Percentiles rank a stretch among this genome's conserved stretches.
Conservation (phyloP, 176 grass and related monocot species). For the Olyra latifolia region DNA sequence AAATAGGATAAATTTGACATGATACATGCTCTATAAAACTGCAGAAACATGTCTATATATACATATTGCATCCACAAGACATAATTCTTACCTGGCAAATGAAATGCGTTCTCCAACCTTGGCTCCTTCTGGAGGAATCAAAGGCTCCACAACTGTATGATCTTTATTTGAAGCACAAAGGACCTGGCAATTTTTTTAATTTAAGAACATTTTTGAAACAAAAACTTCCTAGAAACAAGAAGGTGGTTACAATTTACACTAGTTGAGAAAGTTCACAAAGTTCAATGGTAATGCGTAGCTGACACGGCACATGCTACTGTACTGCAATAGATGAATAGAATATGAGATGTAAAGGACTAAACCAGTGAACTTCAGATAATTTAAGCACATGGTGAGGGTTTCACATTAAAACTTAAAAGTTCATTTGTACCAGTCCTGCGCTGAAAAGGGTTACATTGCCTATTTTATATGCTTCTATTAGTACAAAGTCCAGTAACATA, state of each 20-base stretch:
- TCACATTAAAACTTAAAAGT: conserved; percentile 10
- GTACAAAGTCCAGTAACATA: not conserved
- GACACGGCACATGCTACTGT: not conserved
- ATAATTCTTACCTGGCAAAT: conserved; percentile 78
- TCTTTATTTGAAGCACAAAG: conserved; percentile 90
- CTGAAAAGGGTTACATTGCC: not conserved
- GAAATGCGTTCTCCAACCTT: conserved; percentile 82
- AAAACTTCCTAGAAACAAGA: conserved; percentile 12
- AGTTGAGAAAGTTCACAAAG: conserved; percentile 19
- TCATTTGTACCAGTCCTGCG: not conserved
- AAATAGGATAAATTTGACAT: not conserved
- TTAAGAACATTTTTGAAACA: conserved; percentile 17
- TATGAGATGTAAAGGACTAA: not conserved
- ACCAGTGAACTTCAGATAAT: not conserved
- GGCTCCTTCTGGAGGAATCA: conserved; percentile 90
- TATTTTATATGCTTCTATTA: not conserved
- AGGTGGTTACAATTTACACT: not conserved
- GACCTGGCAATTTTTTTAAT: conserved; percentile 41
- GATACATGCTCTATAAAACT: not conserved
- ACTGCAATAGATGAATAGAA: not conserved
- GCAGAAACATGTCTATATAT: not conserved
- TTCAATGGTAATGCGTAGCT: not conserved
- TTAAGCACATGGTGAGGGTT: not conserved
- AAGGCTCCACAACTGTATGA: conserved; percentile 86
- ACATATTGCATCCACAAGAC: not conserved